phyloP scores from a whole-genome alignment of 2,329 filamentous ascomycete species.

The Raffaelea deltoideospora region DNA sequence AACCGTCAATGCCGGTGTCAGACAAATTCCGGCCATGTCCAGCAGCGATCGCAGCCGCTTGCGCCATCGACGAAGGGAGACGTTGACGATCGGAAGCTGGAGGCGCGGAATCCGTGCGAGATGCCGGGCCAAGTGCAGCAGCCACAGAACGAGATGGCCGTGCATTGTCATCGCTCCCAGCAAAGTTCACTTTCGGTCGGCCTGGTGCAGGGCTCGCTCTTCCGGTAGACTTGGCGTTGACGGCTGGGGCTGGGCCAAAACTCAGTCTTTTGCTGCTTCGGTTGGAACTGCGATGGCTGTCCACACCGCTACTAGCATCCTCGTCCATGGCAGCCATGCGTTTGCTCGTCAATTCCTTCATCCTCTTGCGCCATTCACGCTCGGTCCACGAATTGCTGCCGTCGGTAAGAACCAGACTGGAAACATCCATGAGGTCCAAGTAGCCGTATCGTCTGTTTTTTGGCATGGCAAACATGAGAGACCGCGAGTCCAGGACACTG shows the following conservation, averaged over 20 bases:
- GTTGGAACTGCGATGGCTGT: slow-evolving; percentile 38
- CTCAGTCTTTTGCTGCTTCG: slow-evolving; percentile 42
- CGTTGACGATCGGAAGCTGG: slow-evolving; percentile 24
- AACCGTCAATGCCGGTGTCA: slow-evolving; percentile 23
- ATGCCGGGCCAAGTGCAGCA: slow-evolving; percentile 21
- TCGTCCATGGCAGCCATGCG: slow-evolving; percentile 54
- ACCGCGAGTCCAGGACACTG: slow-evolving; percentile 71
- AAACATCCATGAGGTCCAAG: slow-evolving; percentile 75
- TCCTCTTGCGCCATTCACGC: slow-evolving; percentile 71
- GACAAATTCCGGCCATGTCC: slow-evolving; percentile 32
- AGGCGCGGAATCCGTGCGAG: slow-evolving; percentile 35
- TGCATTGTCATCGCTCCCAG: slow-evolving; percentile 34
- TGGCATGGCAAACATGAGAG: slow-evolving; percentile 97
- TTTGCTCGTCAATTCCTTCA: slow-evolving; percentile 77
- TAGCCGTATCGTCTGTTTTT: slow-evolving; percentile 80
- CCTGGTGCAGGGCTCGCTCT: background rate
- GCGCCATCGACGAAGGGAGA: slow-evolving; percentile 18
- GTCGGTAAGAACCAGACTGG: slow-evolving; percentile 60
- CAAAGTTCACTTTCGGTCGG: slow-evolving; percentile 40
- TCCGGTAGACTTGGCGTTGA: slow-evolving; percentile 8
- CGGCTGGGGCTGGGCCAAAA: slow-evolving; percentile 21
- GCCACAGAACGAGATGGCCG: slow-evolving; percentile 38
- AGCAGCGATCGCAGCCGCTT: slow-evolving; percentile 12
- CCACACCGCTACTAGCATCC: slow-evolving; percentile 19
- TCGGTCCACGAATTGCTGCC: slow-evolving; percentile 70